Evolutionary conservation across 495 filamentous ascomycete species (phyloP), one percentile per base, ranked within the genome.

Genomic region (Lasiosphaeris hirsuta): DNA sequence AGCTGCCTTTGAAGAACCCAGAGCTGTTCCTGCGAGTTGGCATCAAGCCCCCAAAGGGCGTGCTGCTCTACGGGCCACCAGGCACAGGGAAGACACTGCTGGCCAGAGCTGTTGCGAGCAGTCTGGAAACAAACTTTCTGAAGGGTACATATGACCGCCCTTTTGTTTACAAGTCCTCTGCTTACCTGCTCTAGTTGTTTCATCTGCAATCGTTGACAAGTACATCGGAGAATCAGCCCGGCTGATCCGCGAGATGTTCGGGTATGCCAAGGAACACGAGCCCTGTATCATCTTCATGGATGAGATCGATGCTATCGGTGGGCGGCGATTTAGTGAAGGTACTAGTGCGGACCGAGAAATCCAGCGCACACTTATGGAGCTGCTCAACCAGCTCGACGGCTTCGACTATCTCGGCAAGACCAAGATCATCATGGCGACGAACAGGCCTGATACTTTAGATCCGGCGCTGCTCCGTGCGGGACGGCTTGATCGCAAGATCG

Each of bases 251-350:
- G 95, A 99, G 72, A 97, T 99, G 95, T 99, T 99, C 66, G 95
- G 95, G 47, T 99, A 99, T 69, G 95, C 95, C 57, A 97, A 97
- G 73, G 95, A 99, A 73, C 95, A 99, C 72, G 95, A 99, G 70
- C 95, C 95, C 43, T 99, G 95, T 73, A 97, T 99, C 69, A 99
- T 99, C 75, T 99, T 99, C 84, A 99, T 99, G 95, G 95, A 99
- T 79, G 95, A 99, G 72, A 99, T 99, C 71, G 95, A 99, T 68
- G 95, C 95, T 64, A 99, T 99, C 68, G 95, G 95, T 69, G 95
- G 95, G 53, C 85, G 95, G 65, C 84, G 95, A 62, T 99, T 99
- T 68, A 95, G 89, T n/a, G 95, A 99, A 71, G 95, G 95, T 62
- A 99, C 95, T 55, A 96, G 90, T 35, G 95, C 95, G 19, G 95